These are phyloP conservation scores for Penicillium sp. DNA, from an alignment of 2,329 filamentous ascomycete genomes.

Conservation along the genomic window DNA sequence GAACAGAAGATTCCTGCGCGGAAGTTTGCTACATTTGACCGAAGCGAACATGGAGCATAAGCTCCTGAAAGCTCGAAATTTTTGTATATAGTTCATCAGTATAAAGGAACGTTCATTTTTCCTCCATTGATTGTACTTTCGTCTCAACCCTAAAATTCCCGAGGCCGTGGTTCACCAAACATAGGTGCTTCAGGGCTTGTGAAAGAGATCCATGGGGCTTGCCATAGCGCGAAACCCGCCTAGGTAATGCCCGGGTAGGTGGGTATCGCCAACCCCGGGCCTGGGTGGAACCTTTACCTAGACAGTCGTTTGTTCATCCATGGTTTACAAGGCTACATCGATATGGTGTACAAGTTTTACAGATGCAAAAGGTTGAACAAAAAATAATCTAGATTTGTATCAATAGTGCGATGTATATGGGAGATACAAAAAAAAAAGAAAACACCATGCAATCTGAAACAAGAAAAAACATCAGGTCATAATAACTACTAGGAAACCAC, in stretches of 20 bases:
- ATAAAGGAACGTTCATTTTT: too few relatives aligned
- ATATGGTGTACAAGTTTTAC: not conserved
- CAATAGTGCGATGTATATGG: not conserved
- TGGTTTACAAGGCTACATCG: not conserved
- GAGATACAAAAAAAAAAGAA: slow-evolving; percentile 4
- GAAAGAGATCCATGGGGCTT: too few relatives aligned
- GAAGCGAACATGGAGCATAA: not conserved
- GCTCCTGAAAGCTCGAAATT: not conserved
- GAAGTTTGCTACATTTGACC: not conserved
- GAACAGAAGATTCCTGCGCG: slow-evolving; percentile 1
- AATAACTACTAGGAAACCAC: not conserved
- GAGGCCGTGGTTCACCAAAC: too few relatives aligned
- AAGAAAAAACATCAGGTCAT: slow-evolving; percentile 23
- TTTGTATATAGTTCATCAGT: not conserved
- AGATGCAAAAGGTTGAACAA: not conserved
- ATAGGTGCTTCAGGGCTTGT: too few relatives aligned
- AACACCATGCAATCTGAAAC: slow-evolving; percentile 17
- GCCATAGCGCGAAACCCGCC: too few relatives aligned
- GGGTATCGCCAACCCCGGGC: too few relatives aligned
- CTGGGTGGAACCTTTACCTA: too few relatives aligned
- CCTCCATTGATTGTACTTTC: too few relatives aligned
- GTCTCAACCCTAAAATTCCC: too few relatives aligned
- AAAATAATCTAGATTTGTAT: not conserved
- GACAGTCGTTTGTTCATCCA: too few relatives aligned
- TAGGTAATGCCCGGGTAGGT: too few relatives aligned